Base-by-base conservation (phyloP, 2,329 filamentous ascomycete species). In the Penicillium sp. region DNA sequence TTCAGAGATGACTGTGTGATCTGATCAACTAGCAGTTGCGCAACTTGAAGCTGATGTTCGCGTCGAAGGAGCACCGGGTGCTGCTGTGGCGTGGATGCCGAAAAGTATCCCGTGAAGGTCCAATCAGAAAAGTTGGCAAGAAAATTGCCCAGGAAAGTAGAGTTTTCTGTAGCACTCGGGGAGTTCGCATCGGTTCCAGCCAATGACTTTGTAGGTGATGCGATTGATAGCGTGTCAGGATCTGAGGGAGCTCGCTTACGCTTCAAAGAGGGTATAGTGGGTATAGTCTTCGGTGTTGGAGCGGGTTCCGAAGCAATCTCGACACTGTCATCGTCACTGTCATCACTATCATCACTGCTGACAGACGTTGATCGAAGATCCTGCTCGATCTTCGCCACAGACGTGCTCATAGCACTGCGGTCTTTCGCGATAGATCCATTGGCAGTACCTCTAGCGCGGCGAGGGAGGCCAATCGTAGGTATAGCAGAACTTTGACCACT, bases 1-100 rank as follows among this genome's bases (percentile, higher is more conserved):
- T 68, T 58, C 10, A 78, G 62, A n/a, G 72, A 77, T 11, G 76
- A 77, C 57, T 77, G 75, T 3, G 73, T 75, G 44, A 77, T 60
- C 63, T 77, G 75, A 42, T 77, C 75, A 21, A 74, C 72, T 21
- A 77, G 53, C 7, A 77, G 55, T 52, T 77, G 75, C 13, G 73
- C 74, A 43, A 76, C 59, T 49, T 73, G 66, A 32, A 75, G 66
- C 27, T 73, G 67, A 38, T 68, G 65, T 44, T 75, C 74, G 42
- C 63, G 70, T 41, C 67, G 63, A 32, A 63, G 52, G 29, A 75
- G 66, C 5, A 67, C 64, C 5, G 75, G 71, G 4, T 63, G 57
- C 42, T 69, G 53, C 18, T 65, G 63, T 27, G 60, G 70, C 42
- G 72, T 66, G 18, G 65, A 62, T 14, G 71, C 51, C 32, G 74